phyloP scores from a whole-genome alignment of 2,329 filamentous ascomycete genomes.

The Alternaria sp. region DNA sequence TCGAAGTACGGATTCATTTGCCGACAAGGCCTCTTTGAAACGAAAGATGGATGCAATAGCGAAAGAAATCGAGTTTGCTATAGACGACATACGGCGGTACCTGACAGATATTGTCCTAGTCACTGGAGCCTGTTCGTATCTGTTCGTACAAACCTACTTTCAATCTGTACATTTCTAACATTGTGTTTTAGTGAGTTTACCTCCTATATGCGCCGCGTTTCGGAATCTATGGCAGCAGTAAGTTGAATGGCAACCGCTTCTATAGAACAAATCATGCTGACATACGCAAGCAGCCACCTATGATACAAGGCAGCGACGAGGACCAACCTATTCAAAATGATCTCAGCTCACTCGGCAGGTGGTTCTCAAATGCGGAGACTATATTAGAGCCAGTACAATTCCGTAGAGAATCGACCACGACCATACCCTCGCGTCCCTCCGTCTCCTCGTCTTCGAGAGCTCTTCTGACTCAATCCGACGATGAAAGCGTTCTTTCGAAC shows the following conservation, averaged over 20 bases:
- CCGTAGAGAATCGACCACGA: slow-evolving; percentile 11
- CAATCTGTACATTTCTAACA: not conserved
- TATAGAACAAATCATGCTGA: not conserved
- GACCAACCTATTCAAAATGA: not conserved
- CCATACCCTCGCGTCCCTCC: slow-evolving; percentile 14
- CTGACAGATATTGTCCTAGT: slow-evolving; percentile 8
- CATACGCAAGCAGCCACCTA: not conserved
- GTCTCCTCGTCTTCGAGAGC: slow-evolving; percentile 11
- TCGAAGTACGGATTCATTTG: slow-evolving; percentile 16
- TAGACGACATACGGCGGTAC: slow-evolving; percentile 21
- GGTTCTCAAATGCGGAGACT: slow-evolving; percentile 22
- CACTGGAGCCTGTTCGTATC: not conserved
- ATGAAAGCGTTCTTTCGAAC: slow-evolving; percentile 8
- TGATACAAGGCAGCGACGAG: slow-evolving; percentile 9
- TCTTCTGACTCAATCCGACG: slow-evolving; percentile 3
- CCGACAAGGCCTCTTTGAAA: slow-evolving; percentile 22
- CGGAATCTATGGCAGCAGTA: not conserved
- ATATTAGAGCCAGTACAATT: slow-evolving; percentile 9
- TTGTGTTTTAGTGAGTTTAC: not conserved
- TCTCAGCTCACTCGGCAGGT: not conserved
- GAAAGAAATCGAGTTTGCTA: slow-evolving; percentile 23
- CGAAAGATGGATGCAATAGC: slow-evolving; percentile 17
- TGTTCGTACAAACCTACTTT: not conserved
- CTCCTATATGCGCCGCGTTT: not conserved
- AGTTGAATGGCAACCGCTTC: not conserved